Evolutionary conservation across 1,284 basidiomycete species (phyloP), one percentile per base, ranked within the genome.

Genomic region (Austroboletus niveus): DNA sequence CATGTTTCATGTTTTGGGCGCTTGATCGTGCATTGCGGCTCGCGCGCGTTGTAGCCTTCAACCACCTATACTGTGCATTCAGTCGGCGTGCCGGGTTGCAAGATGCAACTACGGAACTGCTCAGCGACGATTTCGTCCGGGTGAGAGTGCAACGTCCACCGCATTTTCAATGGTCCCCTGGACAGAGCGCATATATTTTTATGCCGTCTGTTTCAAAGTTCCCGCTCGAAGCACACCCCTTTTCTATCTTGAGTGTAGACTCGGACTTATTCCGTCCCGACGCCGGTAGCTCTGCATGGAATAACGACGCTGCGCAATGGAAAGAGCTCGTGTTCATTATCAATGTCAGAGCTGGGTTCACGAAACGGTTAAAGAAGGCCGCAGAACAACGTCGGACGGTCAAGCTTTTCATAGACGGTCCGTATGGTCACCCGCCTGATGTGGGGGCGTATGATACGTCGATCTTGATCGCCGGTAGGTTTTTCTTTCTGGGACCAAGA

Each of bases 1-100:
- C 84, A 5, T 73, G 75, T 2, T 75, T 85, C 66, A 68, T 85
- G 57, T 63, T 87, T 32, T 89, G 85, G 85, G 83, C 71, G 0
- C 63, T 85, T 43, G 87, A 89, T 63, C 78, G 85, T 27, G 51
- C 78, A 36, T 58, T 84, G 49, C 79, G 84, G 12, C 22, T 76
- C 15, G 52, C 73, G 10, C 79, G 83, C 15, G 63, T 86, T 7
- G 56, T 81, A 43, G 54, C 76, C 34, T 74, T 75, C 69, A 87
- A 87, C 68, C 55, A 64, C 45, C 44, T 62, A 43, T 69, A 66
- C 47, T 66, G 50, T 38, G 46, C 54, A 3, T 66, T 60, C 48
- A 7, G 54, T 48, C 52, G 50, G 2, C 55, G 57, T 15, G 49
- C 56, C 0, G 43, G 20, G 9, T 44, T 56, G 20, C 61, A 66